Evolutionary conservation across 2,329 filamentous ascomycete species (phyloP).

Genomic region (Beauveria australis): DNA sequence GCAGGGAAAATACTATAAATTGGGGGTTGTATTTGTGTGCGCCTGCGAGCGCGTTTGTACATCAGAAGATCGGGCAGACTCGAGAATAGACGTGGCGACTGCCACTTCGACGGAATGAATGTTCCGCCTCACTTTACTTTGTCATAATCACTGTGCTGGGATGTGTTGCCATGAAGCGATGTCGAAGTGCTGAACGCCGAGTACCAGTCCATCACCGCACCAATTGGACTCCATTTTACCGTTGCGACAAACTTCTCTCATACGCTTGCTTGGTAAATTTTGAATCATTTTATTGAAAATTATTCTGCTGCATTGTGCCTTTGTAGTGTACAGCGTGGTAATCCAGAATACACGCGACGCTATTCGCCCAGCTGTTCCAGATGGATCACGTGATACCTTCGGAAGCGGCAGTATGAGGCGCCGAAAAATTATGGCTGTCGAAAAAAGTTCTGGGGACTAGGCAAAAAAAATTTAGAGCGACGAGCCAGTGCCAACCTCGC

Average conservation of each 20-base stretch:
- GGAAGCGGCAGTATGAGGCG: constrained; percentile 25
- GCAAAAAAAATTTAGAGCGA: constrained; percentile 9
- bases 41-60: constrained; percentile 27
- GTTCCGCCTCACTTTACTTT: constrained; percentile 9
- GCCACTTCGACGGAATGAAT: constrained; percentile 1
- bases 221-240: background rate
- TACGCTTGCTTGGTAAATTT: background rate
- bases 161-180: background rate
- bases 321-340: background rate
- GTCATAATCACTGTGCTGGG: background rate
- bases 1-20: constrained; percentile 17
- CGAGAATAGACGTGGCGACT: constrained; percentile 8
- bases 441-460: background rate
- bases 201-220: background rate
- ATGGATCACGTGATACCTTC: background rate
- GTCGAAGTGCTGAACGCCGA: background rate
- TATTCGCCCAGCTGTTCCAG: background rate
- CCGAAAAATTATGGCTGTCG: constrained; percentile 20
- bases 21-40: constrained; percentile 20
- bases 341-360: constrained; percentile 1
- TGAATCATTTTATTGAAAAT: background rate
- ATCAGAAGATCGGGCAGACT: constrained; percentile 22
- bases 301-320: background rate
- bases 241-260: too few species aligned
- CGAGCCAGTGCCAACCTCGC: background rate